Base-by-base conservation (phyloP, 176 grass and related monocot genomes). In the Oryza meridionalis region DNA sequence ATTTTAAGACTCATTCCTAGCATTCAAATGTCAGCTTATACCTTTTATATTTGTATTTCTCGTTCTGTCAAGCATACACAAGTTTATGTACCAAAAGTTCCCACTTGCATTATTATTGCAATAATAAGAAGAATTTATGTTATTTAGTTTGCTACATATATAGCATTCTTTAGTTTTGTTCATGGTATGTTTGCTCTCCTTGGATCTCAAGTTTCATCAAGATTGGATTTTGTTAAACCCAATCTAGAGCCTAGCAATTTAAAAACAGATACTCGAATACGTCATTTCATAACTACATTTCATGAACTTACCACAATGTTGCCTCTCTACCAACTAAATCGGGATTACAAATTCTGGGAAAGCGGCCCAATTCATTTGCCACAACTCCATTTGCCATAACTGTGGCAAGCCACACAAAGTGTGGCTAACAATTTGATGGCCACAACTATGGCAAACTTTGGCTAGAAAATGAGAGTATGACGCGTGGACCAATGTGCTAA, bases 181-280 rank as follows among this genome's bases (percentile, higher is more conserved):
- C 14, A 19, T 38, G 31, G 7, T 69, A 37, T 69, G 66, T 69
- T 37, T 37, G 65, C 27, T 17, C 27, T 32, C 65, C 65, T 33
- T 67, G 27, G 65, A 67, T 67, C 15, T 69, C 32, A 69, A 69
- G 66, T 19, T 69, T 69, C 9, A 69, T 69, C 31, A 69, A 37
- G 2, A 69, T 13, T 7, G 31, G 15, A 37, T 37, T 10, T 69
- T 69, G 17, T 69, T 21, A 69, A 35, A 38, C 31, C 7, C 15
- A 35, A 37, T 37, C 35, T 69, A 67, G 29, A 15, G 6, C 12
- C 65, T 32, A 67, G 33, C 13, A 32, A 17, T 6, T 16, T 35
- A 0, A 37, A 4, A 37, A 68, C 3, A 1, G 5, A 32, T 16
- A 68, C 32, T 35, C 2, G 15, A 35, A 17, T 9, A 68, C 9